Evolutionary conservation across 345 rosid species (phyloP).

Genomic region (Hibiscus trionum): DNA sequence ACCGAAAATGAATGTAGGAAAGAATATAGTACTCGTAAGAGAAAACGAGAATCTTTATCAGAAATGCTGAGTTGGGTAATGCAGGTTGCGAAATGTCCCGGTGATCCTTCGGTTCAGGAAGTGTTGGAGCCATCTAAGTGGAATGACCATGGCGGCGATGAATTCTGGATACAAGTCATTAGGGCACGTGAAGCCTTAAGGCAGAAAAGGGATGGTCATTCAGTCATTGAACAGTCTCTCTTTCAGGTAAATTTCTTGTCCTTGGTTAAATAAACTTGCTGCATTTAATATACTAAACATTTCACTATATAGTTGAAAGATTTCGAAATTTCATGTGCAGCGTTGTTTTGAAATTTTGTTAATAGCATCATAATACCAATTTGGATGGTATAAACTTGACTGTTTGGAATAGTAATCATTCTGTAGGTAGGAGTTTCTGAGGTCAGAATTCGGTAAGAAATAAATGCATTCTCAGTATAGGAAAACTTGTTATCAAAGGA

Average conservation of each 20-base stretch:
- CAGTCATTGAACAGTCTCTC: conserved; percentile 7
- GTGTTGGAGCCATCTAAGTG: conserved; percentile 37
- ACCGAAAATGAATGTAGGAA: background rate
- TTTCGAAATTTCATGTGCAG: background rate
- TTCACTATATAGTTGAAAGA: background rate
- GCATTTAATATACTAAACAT: background rate
- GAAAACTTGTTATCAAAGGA: background rate
- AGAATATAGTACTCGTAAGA: conserved; percentile 25
- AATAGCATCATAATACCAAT: background rate
- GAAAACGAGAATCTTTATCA: conserved; percentile 34
- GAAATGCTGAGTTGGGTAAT: conserved; percentile 59
- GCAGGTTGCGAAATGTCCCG: conserved; percentile 43
- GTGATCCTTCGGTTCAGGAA: conserved; percentile 34
- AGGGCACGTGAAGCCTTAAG: conserved; percentile 43
- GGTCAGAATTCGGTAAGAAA: background rate
- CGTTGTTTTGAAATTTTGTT: background rate
- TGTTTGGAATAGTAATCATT: background rate
- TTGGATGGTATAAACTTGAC: background rate
- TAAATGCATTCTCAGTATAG: background rate
- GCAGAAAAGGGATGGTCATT: conserved; percentile 18
- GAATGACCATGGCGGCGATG: conserved; percentile 28
- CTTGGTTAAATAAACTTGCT: background rate
- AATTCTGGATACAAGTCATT: conserved; percentile 38
- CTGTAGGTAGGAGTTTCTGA: background rate
- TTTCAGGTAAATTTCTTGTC: conserved; percentile 19